A percentile compares a stretch with the other conserved stretches of the same genome.
Conservation (phyloP, 2,329 filamentous ascomycete species). For the Colletotrichum ledebouriae region DNA sequence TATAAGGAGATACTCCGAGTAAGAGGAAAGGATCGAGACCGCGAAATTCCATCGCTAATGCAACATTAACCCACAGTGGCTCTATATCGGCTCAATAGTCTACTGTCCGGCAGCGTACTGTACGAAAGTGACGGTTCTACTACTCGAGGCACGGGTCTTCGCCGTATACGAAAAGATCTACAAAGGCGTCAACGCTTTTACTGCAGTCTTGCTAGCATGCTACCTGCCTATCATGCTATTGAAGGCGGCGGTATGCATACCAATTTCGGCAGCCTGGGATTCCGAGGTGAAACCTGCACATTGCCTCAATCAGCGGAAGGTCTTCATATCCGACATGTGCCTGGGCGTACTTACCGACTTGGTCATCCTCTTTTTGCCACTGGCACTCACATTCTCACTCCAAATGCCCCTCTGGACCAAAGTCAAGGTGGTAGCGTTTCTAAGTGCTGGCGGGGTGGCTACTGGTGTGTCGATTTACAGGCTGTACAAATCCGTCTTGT, state of each 20-base stretch:
- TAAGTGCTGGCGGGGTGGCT: constrained; percentile 48
- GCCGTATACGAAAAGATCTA: constrained; percentile 44
- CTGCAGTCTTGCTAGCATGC: constrained; percentile 44
- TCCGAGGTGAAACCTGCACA: constrained; percentile 44
- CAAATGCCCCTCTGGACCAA: constrained; percentile 47
- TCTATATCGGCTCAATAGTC: constrained; percentile 46
- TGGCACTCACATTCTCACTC: constrained; percentile 49
- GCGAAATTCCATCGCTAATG: too few species aligned
- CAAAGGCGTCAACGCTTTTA: constrained; percentile 47
- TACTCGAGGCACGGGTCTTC: constrained; percentile 51
- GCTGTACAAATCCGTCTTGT: constrained; percentile 28
- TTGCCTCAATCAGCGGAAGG: constrained; percentile 42
- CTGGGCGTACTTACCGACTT: constrained; percentile 51
- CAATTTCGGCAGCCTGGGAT: constrained; percentile 45
- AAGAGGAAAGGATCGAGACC: not conserved
- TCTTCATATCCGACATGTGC: constrained; percentile 51
- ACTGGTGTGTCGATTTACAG: constrained; percentile 47
- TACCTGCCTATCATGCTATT: constrained; percentile 47
- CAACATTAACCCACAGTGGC: constrained; percentile 40
- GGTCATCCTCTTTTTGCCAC: constrained; percentile 51
- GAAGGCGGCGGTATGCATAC: constrained; percentile 46
- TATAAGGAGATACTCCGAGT: constrained; percentile 38
- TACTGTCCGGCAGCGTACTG: constrained; percentile 49
- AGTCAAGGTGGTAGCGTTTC: constrained; percentile 49
- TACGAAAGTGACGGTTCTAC: constrained; percentile 48